Conservation (phyloP, 1,284 basidiomycete species). For the Dichomitus squalens region DNA sequence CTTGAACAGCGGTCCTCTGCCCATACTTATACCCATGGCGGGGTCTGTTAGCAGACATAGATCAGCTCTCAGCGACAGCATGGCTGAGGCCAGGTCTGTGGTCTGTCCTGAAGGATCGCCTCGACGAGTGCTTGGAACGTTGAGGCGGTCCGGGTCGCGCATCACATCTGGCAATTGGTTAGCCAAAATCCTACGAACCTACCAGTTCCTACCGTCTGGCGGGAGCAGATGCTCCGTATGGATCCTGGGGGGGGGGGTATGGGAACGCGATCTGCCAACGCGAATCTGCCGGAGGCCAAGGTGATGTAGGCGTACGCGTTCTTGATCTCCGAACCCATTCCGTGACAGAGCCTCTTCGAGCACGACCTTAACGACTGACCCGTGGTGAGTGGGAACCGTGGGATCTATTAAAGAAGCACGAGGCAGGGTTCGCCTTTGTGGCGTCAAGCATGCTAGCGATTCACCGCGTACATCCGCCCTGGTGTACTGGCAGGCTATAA, state of each 20-base stretch:
- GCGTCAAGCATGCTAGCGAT: neutral
- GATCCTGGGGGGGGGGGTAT: neutral
- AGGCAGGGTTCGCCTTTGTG: neutral
- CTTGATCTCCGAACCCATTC: neutral
- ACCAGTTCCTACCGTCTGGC: neutral
- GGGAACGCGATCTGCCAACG: neutral
- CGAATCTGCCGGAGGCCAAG: neutral
- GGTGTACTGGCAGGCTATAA: neutral
- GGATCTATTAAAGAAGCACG: neutral
- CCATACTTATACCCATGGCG: constrained; percentile 3
- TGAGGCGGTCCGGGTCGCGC: neutral
- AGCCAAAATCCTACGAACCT: neutral
- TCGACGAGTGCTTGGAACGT: constrained; percentile 2
- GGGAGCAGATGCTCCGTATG: too few relatives aligned
- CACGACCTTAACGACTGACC: neutral
- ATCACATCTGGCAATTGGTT: neutral
- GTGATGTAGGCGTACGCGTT: neutral
- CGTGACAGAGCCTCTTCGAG: neutral
- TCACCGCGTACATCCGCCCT: neutral
- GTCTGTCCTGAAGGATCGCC: constrained; percentile 1
- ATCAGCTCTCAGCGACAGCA: neutral
- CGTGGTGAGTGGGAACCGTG: neutral
- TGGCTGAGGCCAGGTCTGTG: constrained; percentile 3
- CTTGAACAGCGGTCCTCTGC: neutral
- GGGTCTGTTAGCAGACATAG: neutral